Evolutionary conservation across 805 yeast genomes (phyloP), one percentile per base, ranked within the genome.

Genomic region (Lipomyces mesembrius): DNA sequence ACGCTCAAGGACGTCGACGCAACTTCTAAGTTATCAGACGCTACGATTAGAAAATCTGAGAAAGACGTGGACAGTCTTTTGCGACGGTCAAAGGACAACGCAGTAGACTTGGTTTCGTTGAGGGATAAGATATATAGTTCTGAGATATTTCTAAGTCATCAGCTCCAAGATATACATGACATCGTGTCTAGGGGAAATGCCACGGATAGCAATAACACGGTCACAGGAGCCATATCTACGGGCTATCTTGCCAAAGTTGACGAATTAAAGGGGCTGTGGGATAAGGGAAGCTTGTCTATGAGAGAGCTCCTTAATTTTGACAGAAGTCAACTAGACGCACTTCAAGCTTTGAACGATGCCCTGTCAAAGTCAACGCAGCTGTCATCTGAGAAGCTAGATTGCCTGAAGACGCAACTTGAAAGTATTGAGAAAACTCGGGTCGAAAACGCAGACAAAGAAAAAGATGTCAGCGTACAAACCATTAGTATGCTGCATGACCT

Each of bases 71-170:
- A 74, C 20, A 72, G 75, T 35, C 69, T 79, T 37, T 74, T 77
- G 9, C 68, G 74, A 43, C 74, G 81, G 0, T 79, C 81, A 6
- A 66, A 74, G 32, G 79, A 78, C 63, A 79, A 79, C 68, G 81
- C 80, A 14, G 72, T 67, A 25, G 81, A 80, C 2, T 70, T 75
- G 60, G 64, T 63, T 7, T 59, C 70, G 17, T 64, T 75, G 27
- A 67, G 71, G 51, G 75, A 72, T 27, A 61, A 64, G 17, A 69
- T 72, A 17, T 61, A 53, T 49, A 39, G 70, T 68, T 67, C 62
- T 27, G 29, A 77, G 74, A 27, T 49, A 9, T 39, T 59, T 3
- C 55, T 59, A 25, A 59, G 61, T 49, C 61, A 59, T 12, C 61
- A 59, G 22, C 29, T 59, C 29, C 61, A 59, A 27, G 61, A 59